Percentiles rank a stretch among this genome's conserved stretches.
Evolutionary conservation across 495 filamentous ascomycete species (phyloP).

Genomic region (Aspergillus mulundensis): DNA sequence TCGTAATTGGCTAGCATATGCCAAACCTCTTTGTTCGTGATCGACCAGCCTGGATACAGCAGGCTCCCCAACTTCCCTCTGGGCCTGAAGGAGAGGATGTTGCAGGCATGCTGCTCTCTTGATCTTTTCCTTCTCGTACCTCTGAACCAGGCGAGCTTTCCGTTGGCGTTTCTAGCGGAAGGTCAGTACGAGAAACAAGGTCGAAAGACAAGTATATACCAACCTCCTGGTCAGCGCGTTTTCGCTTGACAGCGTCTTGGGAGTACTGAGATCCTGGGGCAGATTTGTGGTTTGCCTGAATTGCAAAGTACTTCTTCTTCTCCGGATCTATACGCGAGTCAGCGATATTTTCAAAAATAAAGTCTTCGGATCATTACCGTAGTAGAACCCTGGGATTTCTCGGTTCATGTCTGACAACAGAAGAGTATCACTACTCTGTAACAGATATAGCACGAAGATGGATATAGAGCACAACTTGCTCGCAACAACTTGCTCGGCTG

Average conservation of each 20-base stretch:
- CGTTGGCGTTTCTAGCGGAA: slow-evolving; percentile 27
- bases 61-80: slow-evolving; percentile 27
- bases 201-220: not conserved
- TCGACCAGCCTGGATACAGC: slow-evolving; percentile 12
- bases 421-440: slow-evolving; percentile 32
- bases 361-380: slow-evolving; percentile 9
- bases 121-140: slow-evolving; percentile 33
- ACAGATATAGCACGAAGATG: not conserved
- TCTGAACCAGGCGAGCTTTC: slow-evolving; percentile 23
- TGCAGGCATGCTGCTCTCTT: slow-evolving; percentile 25
- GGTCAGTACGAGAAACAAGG: slow-evolving; percentile 5
- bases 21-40: slow-evolving; percentile 25
- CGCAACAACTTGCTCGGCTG: not conserved
- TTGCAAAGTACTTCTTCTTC: slow-evolving; percentile 57
- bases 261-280: slow-evolving; percentile 43
- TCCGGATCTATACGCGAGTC: slow-evolving; percentile 37
- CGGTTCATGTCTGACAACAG: slow-evolving; percentile 20
- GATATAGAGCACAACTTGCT: not conserved
- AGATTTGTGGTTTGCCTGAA: slow-evolving; percentile 47
- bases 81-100: slow-evolving; percentile 26
- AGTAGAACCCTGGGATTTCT: slow-evolving; percentile 31
- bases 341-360: not conserved
- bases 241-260: slow-evolving; percentile 41
- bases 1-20: slow-evolving; percentile 33
- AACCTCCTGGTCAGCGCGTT: slow-evolving; percentile 37